Conservation (phyloP, 305 asterid species). For the Coffea humblotiana region DNA sequence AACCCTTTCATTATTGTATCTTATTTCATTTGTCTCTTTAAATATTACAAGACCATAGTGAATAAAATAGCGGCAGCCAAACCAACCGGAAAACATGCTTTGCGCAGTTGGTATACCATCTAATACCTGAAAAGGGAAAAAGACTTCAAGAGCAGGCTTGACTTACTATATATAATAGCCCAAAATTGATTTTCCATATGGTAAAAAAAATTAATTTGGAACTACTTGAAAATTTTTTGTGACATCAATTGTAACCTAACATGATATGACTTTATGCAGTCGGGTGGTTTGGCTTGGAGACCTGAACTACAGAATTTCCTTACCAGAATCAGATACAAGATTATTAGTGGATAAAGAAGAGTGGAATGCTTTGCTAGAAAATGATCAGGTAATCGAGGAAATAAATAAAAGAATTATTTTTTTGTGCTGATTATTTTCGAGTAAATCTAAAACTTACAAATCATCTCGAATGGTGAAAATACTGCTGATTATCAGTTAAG, state of each 20-base stretch:
- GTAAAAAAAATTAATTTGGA: neutral
- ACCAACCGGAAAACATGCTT: neutral
- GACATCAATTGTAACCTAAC: conserved; percentile 16
- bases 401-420: neutral
- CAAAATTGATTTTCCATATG: neutral
- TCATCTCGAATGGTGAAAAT: neutral
- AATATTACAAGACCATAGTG: neutral
- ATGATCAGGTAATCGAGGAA: conserved; percentile 47
- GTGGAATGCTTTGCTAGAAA: conserved; percentile 49
- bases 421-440: neutral
- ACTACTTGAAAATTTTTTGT: conserved; percentile 1
- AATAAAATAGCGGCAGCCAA: neutral
- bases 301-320: conserved; percentile 58
- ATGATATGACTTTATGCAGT: conserved; percentile 33
- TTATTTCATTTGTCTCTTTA: neutral
- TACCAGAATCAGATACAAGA: conserved; percentile 56
- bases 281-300: conserved; percentile 65
- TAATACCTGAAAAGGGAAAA: neutral
- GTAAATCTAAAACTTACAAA: neutral
- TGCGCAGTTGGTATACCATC: neutral
- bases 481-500: neutral
- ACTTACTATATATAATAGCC: neutral
- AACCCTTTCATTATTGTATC: neutral
- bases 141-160: conserved; percentile 9
- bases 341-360: conserved; percentile 38